Evolutionary conservation across 2,329 filamentous ascomycete genomes (phyloP), one percentile per base, ranked within the genome.

Genomic region (Exophiala dermatitidis): DNA sequence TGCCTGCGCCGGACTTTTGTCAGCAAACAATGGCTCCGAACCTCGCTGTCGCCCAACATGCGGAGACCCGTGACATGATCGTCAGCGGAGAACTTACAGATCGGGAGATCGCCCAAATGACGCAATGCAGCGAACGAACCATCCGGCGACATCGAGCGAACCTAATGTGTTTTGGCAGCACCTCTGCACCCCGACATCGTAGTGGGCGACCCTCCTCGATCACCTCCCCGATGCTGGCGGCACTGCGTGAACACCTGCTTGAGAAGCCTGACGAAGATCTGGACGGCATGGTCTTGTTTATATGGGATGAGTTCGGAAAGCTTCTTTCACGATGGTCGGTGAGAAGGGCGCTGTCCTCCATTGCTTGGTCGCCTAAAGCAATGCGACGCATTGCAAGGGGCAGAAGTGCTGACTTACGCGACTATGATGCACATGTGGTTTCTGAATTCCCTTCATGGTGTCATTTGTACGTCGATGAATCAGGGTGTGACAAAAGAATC

Each of bases 231-330:
- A 65, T 66, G 54, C 52, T 60, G 34, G 52, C 61, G 29, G 60
- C 57, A n/a, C 56, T 67, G 12, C 57, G 53, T 55, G 55, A 67
- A 43, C 52, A 62, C 44, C 57, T 66, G 28, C 46, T 52, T 32
- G 56, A 63, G 58, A 62, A 63, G 44, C 63, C 62, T 31, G 48
- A 56, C 57, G 48, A 63, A 50, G 64, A 65, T 46, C 48, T 60
- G 44, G 60, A 63, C 36, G 62, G 63, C 46, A 61, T 65, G 54
- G 56, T 48, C 19, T 46, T 59, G 34, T 61, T 64, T 46, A 46
- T 66, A 12, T 58, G 40, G 49, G 48, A 61, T 43, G 47, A 50
- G 32, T 50, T 50, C 9, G 47, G 33, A 34, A 34, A 34, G 33
- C 5, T 34, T 34, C 33, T 34, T 34, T 34, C 33, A 34, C 33